A percentile compares a stretch with the other conserved stretches of the same genome.
phyloP scores from a whole-genome alignment of 1,284 basidiomycete genomes.

The Sporisorium reilianum region DNA sequence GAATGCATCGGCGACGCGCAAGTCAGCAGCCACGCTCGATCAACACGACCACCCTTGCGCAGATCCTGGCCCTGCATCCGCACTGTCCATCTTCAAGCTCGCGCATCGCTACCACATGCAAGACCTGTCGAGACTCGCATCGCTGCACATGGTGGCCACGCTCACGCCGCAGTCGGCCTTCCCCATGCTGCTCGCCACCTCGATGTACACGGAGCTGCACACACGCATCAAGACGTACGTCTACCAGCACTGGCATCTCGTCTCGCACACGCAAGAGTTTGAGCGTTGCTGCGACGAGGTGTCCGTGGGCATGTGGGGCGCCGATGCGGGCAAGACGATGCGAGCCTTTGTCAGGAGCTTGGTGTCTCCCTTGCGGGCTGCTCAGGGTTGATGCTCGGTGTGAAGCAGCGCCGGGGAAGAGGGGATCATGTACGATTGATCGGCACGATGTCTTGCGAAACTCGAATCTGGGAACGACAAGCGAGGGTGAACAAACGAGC shows the following conservation, averaged over 20 bases:
- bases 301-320: constrained; percentile 58
- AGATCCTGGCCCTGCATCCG: constrained; percentile 71
- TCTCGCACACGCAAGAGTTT: constrained; percentile 58
- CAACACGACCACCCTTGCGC: constrained; percentile 81
- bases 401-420: too few species aligned
- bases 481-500: background rate
- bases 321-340: constrained; percentile 52
- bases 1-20: too few species aligned
- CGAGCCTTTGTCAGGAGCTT: constrained; percentile 47
- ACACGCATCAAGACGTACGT: constrained; percentile 61
- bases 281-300: constrained; percentile 66
- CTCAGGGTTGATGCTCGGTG: constrained; percentile 3
- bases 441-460: background rate
- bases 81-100: constrained; percentile 82
- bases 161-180: constrained; percentile 80
- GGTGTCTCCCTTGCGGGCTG: constrained; percentile 32
- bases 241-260: constrained; percentile 59
- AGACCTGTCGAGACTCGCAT: constrained; percentile 76
- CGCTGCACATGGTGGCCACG: constrained; percentile 80
- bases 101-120: constrained; percentile 83
- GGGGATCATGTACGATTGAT: background rate
- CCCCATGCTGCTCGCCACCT: constrained; percentile 75
- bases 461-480: background rate
- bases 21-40: constrained; percentile 70
- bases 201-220: constrained; percentile 60